Evolutionary conservation across 176 grass and related monocot genomes (phyloP).

Genomic region (Avena eriantha): DNA sequence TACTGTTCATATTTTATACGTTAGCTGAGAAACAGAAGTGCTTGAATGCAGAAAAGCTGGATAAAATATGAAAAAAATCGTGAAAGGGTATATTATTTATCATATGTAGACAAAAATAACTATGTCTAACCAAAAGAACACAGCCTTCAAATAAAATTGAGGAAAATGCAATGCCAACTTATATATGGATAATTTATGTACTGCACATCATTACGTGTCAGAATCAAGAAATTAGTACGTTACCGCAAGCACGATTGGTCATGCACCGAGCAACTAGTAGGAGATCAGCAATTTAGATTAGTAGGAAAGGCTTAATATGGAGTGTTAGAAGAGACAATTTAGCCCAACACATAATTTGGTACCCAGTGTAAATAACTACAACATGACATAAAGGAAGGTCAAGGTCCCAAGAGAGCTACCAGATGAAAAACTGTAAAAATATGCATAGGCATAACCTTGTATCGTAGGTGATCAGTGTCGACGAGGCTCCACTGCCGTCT

Average conservation of each 20-base stretch:
- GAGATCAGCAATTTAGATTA: background rate
- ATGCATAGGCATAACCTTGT: slow-evolving; percentile 69
- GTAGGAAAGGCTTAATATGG: background rate
- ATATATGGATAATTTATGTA: slow-evolving; percentile 14
- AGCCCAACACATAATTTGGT: background rate
- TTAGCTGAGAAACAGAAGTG: slow-evolving; percentile 29
- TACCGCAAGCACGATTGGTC: background rate
- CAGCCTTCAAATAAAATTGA: background rate
- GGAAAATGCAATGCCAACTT: background rate
- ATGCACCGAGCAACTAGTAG: background rate
- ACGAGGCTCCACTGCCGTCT: slow-evolving; percentile 96
- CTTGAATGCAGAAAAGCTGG: slow-evolving; percentile 21
- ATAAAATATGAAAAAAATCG: background rate
- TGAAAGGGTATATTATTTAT: slow-evolving; percentile 16
- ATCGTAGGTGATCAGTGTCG: slow-evolving; percentile 88
- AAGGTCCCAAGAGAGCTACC: slow-evolving; percentile 1
- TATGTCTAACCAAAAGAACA: background rate
- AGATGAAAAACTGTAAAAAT: background rate
- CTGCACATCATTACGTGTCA: background rate
- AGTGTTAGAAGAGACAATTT: background rate
- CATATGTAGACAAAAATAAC: background rate
- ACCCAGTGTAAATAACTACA: slow-evolving; percentile 33
- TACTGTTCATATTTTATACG: slow-evolving; percentile 62
- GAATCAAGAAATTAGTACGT: slow-evolving; percentile 19
- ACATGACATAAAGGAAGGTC: slow-evolving; percentile 10